Conservation (phyloP, 768 basidiomycete genomes). For the Hypholoma sublateritium region DNA sequence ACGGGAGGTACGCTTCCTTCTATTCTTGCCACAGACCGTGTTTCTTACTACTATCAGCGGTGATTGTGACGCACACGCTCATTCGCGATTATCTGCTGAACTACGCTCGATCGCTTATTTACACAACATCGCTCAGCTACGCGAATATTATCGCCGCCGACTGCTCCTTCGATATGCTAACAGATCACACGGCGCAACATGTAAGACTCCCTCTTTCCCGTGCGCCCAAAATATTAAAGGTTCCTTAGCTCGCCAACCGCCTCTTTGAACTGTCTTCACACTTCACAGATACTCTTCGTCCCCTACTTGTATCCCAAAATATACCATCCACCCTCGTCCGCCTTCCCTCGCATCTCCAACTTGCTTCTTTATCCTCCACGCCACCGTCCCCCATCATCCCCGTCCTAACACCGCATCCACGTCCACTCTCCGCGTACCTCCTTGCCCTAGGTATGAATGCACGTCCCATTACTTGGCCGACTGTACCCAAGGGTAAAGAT, state of each 20-base stretch:
- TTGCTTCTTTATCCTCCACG: constrained; percentile 19
- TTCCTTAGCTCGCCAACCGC: constrained; percentile 27
- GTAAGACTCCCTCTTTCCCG: constrained; percentile 34
- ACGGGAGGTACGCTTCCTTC: constrained; percentile 68
- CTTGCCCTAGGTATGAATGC: constrained; percentile 56
- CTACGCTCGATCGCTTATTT: constrained; percentile 89
- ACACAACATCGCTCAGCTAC: constrained; percentile 83
- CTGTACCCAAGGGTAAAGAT: constrained; percentile 84
- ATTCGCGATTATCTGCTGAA: constrained; percentile 87
- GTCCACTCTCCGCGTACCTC: constrained; percentile 73
- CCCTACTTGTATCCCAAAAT: constrained; percentile 25
- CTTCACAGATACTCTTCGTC: constrained; percentile 32
- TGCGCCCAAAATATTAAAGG: not conserved
- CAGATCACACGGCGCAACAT: constrained; percentile 60
- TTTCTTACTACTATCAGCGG: constrained; percentile 45
- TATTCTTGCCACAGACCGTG: not conserved
- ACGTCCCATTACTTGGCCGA: constrained; percentile 82
- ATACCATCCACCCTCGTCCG: constrained; percentile 37
- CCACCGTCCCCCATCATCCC: constrained; percentile 79
- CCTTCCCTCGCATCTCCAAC: constrained; percentile 39
- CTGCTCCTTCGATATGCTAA: constrained; percentile 78
- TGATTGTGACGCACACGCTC: constrained; percentile 67
- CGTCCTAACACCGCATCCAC: constrained; percentile 74
- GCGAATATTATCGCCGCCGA: constrained; percentile 74
- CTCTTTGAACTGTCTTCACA: constrained; percentile 48